phyloP scores from a whole-genome alignment of 1,284 basidiomycete species.

The Microbotryum intermedium region DNA sequence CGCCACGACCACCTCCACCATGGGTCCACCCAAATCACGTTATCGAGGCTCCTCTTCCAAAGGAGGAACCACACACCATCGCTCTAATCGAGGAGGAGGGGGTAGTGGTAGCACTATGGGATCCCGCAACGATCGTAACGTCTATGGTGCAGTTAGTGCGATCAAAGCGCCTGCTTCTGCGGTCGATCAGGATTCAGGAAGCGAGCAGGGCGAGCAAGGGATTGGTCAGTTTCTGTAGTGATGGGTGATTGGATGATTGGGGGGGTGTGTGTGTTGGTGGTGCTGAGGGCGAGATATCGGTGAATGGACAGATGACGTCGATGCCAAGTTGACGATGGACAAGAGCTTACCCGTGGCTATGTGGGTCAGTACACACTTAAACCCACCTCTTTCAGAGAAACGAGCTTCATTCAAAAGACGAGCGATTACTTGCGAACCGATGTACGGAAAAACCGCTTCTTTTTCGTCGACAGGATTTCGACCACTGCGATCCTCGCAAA shows the following conservation, averaged over 20 bases:
- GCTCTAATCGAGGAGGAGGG: no score
- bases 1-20: no score
- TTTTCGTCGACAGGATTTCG: conserved; percentile 62
- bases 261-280: background rate
- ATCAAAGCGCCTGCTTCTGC: conserved; percentile 24
- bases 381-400: no score
- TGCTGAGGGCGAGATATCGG: background rate
- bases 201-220: background rate
- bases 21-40: no score
- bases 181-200: conserved; percentile 16
- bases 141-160: no score
- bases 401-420: no score
- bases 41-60: no score
- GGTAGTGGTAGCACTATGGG: no score
- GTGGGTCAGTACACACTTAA: conserved; percentile 15
- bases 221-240: background rate
- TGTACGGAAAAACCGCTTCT: background rate
- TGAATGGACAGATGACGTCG: background rate
- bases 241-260: background rate
- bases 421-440: background rate
- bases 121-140: no score
- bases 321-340: conserved; percentile 6
- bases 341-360: conserved; percentile 22
- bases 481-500: conserved; percentile 88
- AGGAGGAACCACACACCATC: no score